These are phyloP conservation scores for Neopestalotiopsis clavispora DNA, from an alignment of 2,329 filamentous ascomycete species.

Conservation along the genomic window DNA sequence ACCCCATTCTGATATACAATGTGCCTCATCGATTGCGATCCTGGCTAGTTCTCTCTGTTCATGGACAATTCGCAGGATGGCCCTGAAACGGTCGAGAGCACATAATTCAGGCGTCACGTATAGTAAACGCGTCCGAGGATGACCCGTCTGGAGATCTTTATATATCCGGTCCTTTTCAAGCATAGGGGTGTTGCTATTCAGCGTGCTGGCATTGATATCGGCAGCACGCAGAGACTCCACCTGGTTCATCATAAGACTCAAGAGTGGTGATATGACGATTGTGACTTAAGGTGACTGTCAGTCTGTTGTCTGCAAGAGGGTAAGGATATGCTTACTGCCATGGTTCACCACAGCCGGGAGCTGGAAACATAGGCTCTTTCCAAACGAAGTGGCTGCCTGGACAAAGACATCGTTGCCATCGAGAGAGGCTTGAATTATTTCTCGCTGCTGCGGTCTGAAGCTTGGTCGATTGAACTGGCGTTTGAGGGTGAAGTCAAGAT, in stretches of 20 bases:
- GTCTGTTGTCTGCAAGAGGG: constrained; percentile 25
- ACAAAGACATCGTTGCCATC: constrained; percentile 90
- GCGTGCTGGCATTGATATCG: constrained; percentile 79
- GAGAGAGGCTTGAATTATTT: constrained; percentile 83
- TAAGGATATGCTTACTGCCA: constrained; percentile 66
- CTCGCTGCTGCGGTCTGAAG: constrained; percentile 77
- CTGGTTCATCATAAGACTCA: constrained; percentile 96
- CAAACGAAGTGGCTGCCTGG: constrained; percentile 89
- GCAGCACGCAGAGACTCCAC: constrained; percentile 77
- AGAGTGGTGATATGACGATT: constrained; percentile 85
- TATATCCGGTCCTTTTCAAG: constrained; percentile 72
- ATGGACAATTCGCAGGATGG: constrained; percentile 74
- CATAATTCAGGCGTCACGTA: constrained; percentile 96
- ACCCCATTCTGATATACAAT: constrained; percentile 98
- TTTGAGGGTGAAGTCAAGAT: constrained; percentile 69
- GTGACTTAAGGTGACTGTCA: constrained; percentile 62
- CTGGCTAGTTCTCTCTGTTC: constrained; percentile 84
- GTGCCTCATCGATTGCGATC: constrained; percentile 90
- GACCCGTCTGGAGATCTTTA: constrained; percentile 83
- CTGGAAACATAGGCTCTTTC: constrained; percentile 93
- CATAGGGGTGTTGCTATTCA: constrained; percentile 80
- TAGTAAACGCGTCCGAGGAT: constrained; percentile 80
- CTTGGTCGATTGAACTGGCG: constrained; percentile 67
- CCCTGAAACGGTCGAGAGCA: constrained; percentile 76
- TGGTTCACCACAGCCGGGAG: constrained; percentile 85